Conservation (phyloP, 257 asterid species). For the Apocynum venetum region DNA sequence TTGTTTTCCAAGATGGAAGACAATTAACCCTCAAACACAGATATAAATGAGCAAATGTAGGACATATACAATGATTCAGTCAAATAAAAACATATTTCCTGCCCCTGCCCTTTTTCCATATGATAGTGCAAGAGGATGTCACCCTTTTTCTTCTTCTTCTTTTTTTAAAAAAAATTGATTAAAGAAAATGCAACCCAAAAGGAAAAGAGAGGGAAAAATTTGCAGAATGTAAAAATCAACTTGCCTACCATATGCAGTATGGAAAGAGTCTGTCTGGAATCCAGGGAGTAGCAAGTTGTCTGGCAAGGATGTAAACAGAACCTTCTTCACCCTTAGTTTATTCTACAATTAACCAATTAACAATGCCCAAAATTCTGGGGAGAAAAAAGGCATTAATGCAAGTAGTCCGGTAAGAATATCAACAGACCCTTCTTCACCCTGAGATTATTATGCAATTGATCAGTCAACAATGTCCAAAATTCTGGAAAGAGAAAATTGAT, state of each 20-base stretch:
- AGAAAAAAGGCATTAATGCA: too few relatives aligned
- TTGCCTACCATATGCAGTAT: background rate
- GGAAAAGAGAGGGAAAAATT: background rate
- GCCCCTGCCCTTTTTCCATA: too few relatives aligned
- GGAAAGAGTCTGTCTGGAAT: background rate
- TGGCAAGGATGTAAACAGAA: background rate
- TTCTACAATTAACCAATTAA: conserved; percentile 4
- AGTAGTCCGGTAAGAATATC: too few relatives aligned
- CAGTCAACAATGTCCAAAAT: background rate
- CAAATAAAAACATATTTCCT: too few relatives aligned
- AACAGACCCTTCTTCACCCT: background rate
- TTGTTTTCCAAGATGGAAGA: background rate
- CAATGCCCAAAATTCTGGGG: background rate
- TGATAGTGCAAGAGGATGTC: too few relatives aligned
- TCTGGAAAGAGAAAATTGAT: conserved; percentile 8
- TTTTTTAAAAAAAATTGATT: background rate
- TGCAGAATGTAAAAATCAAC: background rate
- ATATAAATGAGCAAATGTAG: background rate
- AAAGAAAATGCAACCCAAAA: background rate
- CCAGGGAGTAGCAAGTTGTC: background rate
- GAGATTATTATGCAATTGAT: background rate
- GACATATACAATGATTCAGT: background rate
- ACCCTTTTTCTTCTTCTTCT: too few relatives aligned
- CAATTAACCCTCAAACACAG: background rate
- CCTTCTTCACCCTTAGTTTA: conserved; percentile 7